Base-by-base conservation (phyloP, 352 stramenopile genomes). In the Heterotrichella gracilis region DNA sequence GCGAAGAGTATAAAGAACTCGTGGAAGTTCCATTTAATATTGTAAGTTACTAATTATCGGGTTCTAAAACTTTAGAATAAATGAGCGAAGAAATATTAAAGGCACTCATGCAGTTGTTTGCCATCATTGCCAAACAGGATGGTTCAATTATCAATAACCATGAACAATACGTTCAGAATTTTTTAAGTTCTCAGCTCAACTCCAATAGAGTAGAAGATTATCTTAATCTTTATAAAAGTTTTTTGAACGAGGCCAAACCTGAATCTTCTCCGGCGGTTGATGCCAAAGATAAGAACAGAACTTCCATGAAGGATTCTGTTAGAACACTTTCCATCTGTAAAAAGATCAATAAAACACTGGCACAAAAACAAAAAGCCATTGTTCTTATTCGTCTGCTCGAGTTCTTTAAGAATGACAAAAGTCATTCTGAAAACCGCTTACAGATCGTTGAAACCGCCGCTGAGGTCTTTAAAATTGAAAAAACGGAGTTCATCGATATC, bases 61-160 rank as follows among this genome's bases (percentile, higher is more conserved):
- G n/a, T n/a, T n/a, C n/a, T n/a, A n/a, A n/a, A n/a, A n/a, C n/a
- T n/a, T n/a, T n/a, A n/a, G n/a, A n/a, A n/a, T n/a, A n/a, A n/a
- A 53, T 53, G 32, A 53, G 32, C n/a, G 32, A 53, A 53, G 9
- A n/a, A 53, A 53, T 53, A 53, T 53, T 53, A 53, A 53, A n/a
- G n/a, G 32, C 32, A 9, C 32, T 53, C 9, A 53, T 53, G 32
- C 32, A 53, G 32, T 17, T 53, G 32, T 53, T 53, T 53, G 32
- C 32, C 9, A 53, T 53, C n/a, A 53, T 53, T n/a, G 32, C 32
- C 9, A 53, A 53, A n/a, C 9, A 17, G 32, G 32, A 53, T n/a
- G 32, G 32, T 9, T n/a, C n/a, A n/a, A 53, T 53, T n/a, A 53
- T 17, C 32, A 53, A 53, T n/a, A 53, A 9, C 9, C 9, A n/a